A percentile compares a stretch with the other conserved stretches of the same genome.
These are phyloP conservation scores for Fallopia convolvulus DNA, from an alignment of 148 eudicot species.

Conservation along the genomic window DNA sequence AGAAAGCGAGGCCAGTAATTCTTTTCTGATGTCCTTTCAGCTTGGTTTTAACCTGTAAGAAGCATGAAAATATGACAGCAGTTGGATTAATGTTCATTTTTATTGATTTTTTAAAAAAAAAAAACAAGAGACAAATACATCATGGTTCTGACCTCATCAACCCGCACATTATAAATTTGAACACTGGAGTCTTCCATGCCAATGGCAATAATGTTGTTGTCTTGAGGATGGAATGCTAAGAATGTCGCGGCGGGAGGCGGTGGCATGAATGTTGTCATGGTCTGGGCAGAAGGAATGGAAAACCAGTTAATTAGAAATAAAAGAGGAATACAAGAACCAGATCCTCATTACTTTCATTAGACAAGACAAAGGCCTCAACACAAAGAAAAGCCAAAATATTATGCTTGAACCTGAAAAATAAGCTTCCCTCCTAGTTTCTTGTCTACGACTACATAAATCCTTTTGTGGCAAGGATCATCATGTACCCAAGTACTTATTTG, in stretches of 20 bases:
- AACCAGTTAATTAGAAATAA: not conserved
- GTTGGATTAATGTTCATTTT: not conserved
- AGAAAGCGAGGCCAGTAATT: conserved; percentile 53
- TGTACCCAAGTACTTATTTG: not conserved
- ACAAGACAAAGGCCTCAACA: not conserved
- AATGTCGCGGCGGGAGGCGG: conserved; percentile 92
- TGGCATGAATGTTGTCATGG: conserved; percentile 91
- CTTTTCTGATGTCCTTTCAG: conserved; percentile 45
- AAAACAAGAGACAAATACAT: not conserved
- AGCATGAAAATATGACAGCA: not conserved
- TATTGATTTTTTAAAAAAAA: not conserved
- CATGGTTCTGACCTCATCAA: conserved; percentile 59
- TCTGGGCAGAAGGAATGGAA: conserved; percentile 27
- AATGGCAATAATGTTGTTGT: conserved; percentile 93
- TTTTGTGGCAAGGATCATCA: not conserved
- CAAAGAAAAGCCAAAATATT: not conserved
- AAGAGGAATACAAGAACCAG: not conserved
- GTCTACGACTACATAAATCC: not conserved
- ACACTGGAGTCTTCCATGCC: conserved; percentile 97
- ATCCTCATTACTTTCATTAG: not conserved
- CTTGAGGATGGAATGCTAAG: conserved; percentile 95
- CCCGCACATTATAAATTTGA: conserved; percentile 91
- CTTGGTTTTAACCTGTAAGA: conserved; percentile 37
- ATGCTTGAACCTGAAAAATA: not conserved
- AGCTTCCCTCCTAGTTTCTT: not conserved